Conservation (phyloP, 148 eudicot species). For the Rhododendron ferrugineum region DNA sequence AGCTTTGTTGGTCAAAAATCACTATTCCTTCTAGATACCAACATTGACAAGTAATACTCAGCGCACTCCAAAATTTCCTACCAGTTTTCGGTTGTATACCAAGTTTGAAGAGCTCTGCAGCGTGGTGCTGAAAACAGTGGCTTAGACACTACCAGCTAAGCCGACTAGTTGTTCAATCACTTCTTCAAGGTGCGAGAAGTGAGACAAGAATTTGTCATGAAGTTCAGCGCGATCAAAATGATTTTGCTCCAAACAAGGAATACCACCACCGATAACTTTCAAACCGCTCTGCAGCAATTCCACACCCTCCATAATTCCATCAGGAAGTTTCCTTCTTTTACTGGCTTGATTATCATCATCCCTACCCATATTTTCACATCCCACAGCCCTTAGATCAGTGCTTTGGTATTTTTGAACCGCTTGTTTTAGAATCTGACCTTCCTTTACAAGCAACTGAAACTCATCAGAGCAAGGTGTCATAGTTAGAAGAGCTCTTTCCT, state of each 20-base stretch:
- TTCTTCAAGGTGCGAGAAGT: conserved; percentile 60
- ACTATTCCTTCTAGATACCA: neutral
- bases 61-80: neutral
- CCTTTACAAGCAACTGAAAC: conserved; percentile 35
- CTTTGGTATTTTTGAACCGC: conserved; percentile 22
- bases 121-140: neutral
- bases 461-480: conserved; percentile 43
- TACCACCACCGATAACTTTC: conserved; percentile 57
- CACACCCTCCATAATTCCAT: conserved; percentile 57
- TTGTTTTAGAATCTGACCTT: conserved; percentile 52
- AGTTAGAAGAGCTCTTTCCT: conserved; percentile 51
- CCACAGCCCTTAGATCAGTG: conserved; percentile 4
- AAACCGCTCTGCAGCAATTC: conserved; percentile 75
- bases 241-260: conserved; percentile 51
- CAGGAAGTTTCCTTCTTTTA: conserved; percentile 61
- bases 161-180: conserved; percentile 50
- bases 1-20: neutral
- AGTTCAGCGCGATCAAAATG: conserved; percentile 35
- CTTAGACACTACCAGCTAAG: conserved; percentile 37
- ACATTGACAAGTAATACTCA: neutral
- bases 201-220: conserved; percentile 43
- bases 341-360: conserved; percentile 34
- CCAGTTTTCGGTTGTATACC: neutral
- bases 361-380: conserved; percentile 33
- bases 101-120: neutral